A percentile compares a stretch with the other conserved stretches of the same genome.
These are phyloP conservation scores for Fusarium sp. DNA, from an alignment of 2,329 filamentous ascomycete species.

Conservation along the genomic window DNA sequence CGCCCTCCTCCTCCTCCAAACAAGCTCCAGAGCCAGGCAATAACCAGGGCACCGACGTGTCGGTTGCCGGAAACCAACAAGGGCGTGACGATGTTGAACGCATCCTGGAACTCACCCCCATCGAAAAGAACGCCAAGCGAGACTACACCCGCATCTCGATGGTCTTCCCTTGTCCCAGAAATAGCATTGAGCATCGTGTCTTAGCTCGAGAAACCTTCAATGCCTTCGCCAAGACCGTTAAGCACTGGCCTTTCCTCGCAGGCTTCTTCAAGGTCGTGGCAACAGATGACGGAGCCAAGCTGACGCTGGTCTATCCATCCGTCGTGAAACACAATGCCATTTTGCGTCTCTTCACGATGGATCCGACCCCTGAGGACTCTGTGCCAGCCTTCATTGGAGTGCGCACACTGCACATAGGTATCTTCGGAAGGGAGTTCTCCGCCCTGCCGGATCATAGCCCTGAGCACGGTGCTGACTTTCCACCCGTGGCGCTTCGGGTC, in stretches of 20 bases:
- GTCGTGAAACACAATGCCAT: background rate
- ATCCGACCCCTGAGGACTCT: background rate
- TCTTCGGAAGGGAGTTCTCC: constrained; percentile 14
- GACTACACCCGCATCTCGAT: constrained; percentile 35
- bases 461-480: background rate
- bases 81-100: background rate
- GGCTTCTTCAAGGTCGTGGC: constrained; percentile 15
- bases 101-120: constrained; percentile 23
- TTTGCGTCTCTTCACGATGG: background rate
- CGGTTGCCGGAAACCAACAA: background rate
- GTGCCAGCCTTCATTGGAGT: background rate
- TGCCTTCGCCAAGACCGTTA: constrained; percentile 15
- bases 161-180: constrained; percentile 2
- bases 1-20: background rate
- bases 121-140: constrained; percentile 30
- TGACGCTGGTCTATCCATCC: constrained; percentile 23
- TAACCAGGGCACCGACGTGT: background rate
- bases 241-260: constrained; percentile 32
- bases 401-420: background rate
- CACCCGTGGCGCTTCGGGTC: constrained; percentile 24
- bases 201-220: background rate
- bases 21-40: background rate
- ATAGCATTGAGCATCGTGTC: too few relatives aligned
- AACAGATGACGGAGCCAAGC: background rate
- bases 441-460: constrained; percentile 9